Percentiles rank a stretch among this genome's conserved stretches.
Conservation (phyloP, 257 asterid species). For the Solanum ossicruentum region DNA sequence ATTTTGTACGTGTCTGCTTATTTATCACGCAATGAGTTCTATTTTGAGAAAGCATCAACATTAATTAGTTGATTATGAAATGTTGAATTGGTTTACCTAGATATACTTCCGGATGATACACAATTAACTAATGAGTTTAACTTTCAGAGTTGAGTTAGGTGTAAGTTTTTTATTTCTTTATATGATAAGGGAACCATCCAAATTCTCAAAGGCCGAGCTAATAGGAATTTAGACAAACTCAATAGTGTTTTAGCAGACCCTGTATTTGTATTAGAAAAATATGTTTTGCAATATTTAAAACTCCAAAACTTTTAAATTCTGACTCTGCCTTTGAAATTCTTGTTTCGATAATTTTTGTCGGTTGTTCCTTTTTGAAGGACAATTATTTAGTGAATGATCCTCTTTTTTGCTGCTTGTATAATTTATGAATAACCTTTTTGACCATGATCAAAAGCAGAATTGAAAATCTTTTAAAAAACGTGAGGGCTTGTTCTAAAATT, state of each 20-base stretch:
- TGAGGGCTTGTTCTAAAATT: not conserved
- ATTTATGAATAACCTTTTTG: not conserved
- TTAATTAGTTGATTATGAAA: not conserved
- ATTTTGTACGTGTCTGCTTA: not conserved
- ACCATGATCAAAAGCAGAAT: not conserved
- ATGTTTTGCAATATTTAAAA: no score
- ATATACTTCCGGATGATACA: not conserved
- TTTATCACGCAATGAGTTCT: not conserved
- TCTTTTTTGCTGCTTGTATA: not conserved
- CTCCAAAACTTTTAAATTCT: no score
- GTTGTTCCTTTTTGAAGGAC: not conserved
- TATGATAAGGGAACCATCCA: not conserved
- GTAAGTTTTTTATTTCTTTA: not conserved
- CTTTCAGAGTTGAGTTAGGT: not conserved
- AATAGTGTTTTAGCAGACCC: no score
- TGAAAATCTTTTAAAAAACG: not conserved
- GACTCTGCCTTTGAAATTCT: no score
- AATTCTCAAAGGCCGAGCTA: not conserved
- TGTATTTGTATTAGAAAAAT: no score
- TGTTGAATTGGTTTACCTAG: not conserved
- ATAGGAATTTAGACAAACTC: no score
- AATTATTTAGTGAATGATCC: not conserved
- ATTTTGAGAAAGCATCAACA: not conserved
- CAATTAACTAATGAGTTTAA: not conserved
- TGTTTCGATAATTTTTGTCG: not conserved